Evolutionary conservation across 1,284 basidiomycete genomes (phyloP), one percentile per base, ranked within the genome.

Genomic region (Cutaneotrichosporon mucoides): DNA sequence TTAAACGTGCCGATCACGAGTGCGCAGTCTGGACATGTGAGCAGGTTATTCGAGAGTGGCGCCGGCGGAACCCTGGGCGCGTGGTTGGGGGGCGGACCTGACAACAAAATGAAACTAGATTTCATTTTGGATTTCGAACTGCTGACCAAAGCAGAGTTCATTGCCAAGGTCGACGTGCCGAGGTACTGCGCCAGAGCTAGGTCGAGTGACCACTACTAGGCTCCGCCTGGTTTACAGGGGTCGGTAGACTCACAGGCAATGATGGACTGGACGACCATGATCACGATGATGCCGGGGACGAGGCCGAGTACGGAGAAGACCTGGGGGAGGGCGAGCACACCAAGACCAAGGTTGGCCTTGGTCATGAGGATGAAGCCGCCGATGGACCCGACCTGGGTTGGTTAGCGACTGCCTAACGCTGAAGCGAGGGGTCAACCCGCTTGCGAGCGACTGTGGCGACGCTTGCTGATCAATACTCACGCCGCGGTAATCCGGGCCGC

Each of bases 311-410:
- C 63, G 38, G 64, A 57, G 33, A 75, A 66, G 7, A 73, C 68
- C 7, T 66, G 55, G 4, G 73, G 73, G 47, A 73, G 68, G 4
- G 70, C 66, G 15, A 73, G 60, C 6, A 74, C 71, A 59, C 71
- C 72, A 34, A 74, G 62, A 53, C 69, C 73, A 41, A 76, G 68
- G 61, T 72, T 70, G 12, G 67, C 64, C 63, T 68, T 63, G 46
- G 70, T 65, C 63, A 65, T 65, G 42, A 73, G 63, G 35, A 67
- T 64, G 46, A 62, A 47, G 60, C 60, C 11, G 58, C 64, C 51
- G 42, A 42, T 36, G 61, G 62, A 5, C 57, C 68, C 45, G 63
- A 63, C 35, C 57, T 63, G 44, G 7, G 24, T 24, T 24, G 16
- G 13, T 53, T 36, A 37, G 33, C 34, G 24, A 51, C 54, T 24